phyloP scores from a whole-genome alignment of 352 stramenopile genomes.

The Pythium dissimile region DNA sequence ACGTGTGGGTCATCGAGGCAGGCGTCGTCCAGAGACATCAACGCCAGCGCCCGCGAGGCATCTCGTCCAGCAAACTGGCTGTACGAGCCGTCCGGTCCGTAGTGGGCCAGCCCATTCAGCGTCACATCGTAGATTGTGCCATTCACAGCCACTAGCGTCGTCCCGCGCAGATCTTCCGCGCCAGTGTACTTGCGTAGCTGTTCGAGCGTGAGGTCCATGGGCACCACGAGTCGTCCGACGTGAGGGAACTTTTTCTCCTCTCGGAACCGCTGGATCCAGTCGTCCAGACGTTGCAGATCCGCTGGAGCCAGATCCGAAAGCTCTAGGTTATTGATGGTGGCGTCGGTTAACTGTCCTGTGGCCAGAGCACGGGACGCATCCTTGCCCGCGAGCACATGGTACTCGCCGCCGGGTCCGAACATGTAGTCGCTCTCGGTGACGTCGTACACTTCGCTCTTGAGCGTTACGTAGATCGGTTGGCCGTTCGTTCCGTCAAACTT shows the following conservation, averaged over 20 bases:
- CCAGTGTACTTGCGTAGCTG: conserved; percentile 78
- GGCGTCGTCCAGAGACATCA: conserved; percentile 93
- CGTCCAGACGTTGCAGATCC: conserved; percentile 36
- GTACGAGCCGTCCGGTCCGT: conserved; percentile 90
- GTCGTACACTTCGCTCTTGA: conserved; percentile 93
- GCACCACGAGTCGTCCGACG: conserved; percentile 84
- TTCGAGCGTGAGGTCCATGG: conserved; percentile 40
- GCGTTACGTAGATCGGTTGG: conserved; percentile 89
- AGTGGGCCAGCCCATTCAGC: conserved; percentile 85
- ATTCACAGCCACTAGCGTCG: conserved; percentile 88
- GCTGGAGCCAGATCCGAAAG: conserved; percentile 37
- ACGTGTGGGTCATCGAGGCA: conserved; percentile 80
- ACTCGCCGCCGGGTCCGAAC: conserved; percentile 88
- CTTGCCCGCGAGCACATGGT: conserved; percentile 86
- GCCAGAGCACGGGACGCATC: conserved; percentile 90
- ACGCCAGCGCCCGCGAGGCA: conserved; percentile 88
- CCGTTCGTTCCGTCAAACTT: conserved; percentile 80
- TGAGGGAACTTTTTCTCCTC: conserved; percentile 87
- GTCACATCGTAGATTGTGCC: conserved; percentile 94
- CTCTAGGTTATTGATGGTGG: conserved; percentile 53
- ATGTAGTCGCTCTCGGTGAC: conserved; percentile 80
- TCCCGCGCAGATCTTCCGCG: conserved; percentile 47
- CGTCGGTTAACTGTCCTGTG: conserved; percentile 78
- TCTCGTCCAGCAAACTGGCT: conserved; percentile 92
- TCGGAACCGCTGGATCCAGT: conserved; percentile 86